Evolutionary conservation across 352 stramenopile species (phyloP).

Genomic region (Blastocystis sp.): DNA sequence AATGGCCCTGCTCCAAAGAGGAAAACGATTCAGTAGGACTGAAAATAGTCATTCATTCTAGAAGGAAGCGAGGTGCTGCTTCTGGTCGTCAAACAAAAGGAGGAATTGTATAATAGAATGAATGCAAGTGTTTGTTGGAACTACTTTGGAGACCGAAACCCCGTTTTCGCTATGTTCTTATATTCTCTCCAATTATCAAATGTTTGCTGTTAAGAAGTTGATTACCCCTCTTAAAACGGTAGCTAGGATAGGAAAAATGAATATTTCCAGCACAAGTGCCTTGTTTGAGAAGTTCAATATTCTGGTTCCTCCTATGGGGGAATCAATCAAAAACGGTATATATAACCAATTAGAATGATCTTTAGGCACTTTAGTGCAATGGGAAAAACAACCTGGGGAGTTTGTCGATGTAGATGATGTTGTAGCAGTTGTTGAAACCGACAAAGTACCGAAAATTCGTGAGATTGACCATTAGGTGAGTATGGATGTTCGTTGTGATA

Average conservation of each 20-base stretch:
- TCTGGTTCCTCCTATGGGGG: constrained; percentile 58
- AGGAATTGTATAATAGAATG: neutral
- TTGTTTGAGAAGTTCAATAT: constrained; percentile 53
- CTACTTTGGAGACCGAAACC: neutral
- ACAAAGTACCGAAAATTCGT: neutral
- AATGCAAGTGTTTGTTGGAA: neutral
- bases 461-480: constrained; percentile 35
- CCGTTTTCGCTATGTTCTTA: too few relatives aligned
- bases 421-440: constrained; percentile 60
- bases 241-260: neutral
- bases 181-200: too few relatives aligned
- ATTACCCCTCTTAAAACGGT: too few relatives aligned
- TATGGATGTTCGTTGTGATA: constrained; percentile 62
- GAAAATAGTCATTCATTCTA: neutral
- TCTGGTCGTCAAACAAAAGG: neutral
- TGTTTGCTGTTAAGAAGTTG: too few relatives aligned
- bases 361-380: constrained; percentile 57
- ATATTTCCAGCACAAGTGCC: neutral
- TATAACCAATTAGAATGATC: neutral
- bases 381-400: constrained; percentile 52
- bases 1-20: neutral
- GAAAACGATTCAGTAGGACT: neutral
- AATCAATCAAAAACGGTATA: constrained; percentile 49
- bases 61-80: neutral
- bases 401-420: constrained; percentile 54